phyloP scores from a whole-genome alignment of 352 stramenopile species.

The Phytopythium helicoides region DNA sequence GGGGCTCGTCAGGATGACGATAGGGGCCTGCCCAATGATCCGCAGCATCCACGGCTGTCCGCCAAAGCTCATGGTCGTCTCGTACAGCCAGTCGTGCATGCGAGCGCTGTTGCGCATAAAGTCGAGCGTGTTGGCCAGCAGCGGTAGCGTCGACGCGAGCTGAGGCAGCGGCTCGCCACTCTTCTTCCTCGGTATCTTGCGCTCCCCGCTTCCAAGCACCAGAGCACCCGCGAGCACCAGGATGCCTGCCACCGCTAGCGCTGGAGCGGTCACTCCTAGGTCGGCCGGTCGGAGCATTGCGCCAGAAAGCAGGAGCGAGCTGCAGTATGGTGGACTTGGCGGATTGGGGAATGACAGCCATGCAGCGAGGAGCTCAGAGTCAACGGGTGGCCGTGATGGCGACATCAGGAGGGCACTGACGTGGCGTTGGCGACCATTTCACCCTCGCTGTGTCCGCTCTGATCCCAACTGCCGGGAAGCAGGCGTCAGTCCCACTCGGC shows the following conservation, averaged over 20 bases:
- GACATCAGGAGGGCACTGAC: too few relatives aligned
- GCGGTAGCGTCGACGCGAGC: neutral
- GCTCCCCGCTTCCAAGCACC: neutral
- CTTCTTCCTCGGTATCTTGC: neutral
- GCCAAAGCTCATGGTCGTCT: slow-evolving; percentile 14
- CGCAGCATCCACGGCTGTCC: slow-evolving; percentile 25
- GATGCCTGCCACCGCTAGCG: neutral
- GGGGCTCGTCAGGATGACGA: slow-evolving; percentile 26
- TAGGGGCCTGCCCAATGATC: slow-evolving; percentile 11
- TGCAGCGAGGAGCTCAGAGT: too few relatives aligned
- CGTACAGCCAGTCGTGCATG: slow-evolving; percentile 36
- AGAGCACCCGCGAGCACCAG: neutral
- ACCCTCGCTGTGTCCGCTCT: too few relatives aligned
- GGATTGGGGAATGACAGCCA: too few relatives aligned
- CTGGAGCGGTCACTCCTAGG: too few relatives aligned
- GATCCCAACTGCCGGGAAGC: too few relatives aligned
- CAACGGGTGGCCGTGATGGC: too few relatives aligned
- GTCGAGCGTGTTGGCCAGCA: slow-evolving; percentile 3
- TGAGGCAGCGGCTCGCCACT: neutral
- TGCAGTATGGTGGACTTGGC: too few relatives aligned
- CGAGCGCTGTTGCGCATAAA: slow-evolving; percentile 4
- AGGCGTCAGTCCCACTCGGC: too few relatives aligned
- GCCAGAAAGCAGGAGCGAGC: too few relatives aligned
- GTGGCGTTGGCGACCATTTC: too few relatives aligned
- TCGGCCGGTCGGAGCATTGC: too few relatives aligned